Evolutionary conservation across 495 filamentous ascomycete genomes (phyloP).

Genomic region (Evernia prunastri): DNA sequence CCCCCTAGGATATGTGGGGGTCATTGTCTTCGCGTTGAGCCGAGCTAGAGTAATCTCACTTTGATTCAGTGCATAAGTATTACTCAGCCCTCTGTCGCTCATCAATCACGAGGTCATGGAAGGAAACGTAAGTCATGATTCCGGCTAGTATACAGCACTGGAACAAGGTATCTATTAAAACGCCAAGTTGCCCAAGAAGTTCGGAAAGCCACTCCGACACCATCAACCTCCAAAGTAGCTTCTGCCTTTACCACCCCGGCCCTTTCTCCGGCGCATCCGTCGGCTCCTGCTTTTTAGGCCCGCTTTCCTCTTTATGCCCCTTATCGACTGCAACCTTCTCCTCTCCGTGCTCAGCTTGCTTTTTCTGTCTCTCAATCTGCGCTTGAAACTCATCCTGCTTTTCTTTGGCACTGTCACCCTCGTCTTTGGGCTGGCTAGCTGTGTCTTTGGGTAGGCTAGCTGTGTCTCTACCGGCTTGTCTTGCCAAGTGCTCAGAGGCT

Average conservation of each 20-base stretch:
- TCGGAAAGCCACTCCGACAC: neutral
- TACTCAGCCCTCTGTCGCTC: neutral
- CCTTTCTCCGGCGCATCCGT: neutral
- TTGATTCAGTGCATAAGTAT: neutral
- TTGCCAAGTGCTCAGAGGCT: constrained; percentile 18
- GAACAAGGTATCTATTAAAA: neutral
- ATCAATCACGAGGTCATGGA: neutral
- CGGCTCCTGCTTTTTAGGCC: neutral
- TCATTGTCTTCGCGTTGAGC: no score
- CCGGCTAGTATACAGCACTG: neutral
- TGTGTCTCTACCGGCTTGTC: constrained; percentile 11
- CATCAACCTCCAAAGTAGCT: no score
- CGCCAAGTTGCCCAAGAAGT: neutral
- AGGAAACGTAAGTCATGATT: neutral
- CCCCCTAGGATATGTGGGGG: no score
- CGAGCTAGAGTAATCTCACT: no score
- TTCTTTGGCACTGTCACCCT: constrained; percentile 8
- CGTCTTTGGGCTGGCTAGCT: neutral
- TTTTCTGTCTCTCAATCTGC: constrained; percentile 18
- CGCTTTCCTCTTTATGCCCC: neutral
- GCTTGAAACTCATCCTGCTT: constrained; percentile 12
- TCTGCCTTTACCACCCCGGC: constrained; percentile 3
- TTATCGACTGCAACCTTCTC: neutral
- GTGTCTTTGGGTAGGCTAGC: neutral
- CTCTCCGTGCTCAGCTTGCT: neutral